Evolutionary conservation across 75 land plant genomes (phyloP).

Genomic region (Pinus albicaulis): DNA sequence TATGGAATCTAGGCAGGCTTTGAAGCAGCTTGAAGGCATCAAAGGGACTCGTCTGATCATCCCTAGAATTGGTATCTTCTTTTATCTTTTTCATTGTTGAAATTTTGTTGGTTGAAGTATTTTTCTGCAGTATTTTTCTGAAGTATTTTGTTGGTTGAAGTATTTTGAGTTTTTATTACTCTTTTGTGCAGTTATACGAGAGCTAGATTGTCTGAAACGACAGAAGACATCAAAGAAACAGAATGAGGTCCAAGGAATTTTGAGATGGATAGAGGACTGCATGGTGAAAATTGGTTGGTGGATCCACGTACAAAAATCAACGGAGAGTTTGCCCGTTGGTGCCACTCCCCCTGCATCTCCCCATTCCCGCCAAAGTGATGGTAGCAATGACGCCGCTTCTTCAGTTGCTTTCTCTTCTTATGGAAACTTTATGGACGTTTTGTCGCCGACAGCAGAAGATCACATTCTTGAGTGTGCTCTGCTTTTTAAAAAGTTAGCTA

Average conservation of each 20-base stretch:
- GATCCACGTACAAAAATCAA: conserved; percentile 86
- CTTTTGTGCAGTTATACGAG: conserved; percentile 59
- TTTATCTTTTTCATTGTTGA: not conserved
- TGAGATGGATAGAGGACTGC: conserved; percentile 91
- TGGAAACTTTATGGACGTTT: conserved; percentile 39
- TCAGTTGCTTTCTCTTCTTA: conserved; percentile 21
- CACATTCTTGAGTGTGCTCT: conserved; percentile 89
- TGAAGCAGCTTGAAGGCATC: conserved; percentile 80
- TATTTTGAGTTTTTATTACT: not conserved
- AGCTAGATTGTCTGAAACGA: conserved; percentile 65
- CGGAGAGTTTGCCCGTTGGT: conserved; percentile 40
- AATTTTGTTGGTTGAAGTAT: not conserved
- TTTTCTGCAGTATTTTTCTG: not conserved
- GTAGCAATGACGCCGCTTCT: conserved; percentile 2
- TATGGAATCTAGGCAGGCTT: conserved; percentile 52
- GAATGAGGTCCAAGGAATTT: conserved; percentile 26
- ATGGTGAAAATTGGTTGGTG: conserved; percentile 72
- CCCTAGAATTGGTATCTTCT: conserved; percentile 67
- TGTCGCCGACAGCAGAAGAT: conserved; percentile 82
- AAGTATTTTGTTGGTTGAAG: not conserved
- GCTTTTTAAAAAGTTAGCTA: conserved; percentile 33
- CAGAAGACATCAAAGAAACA: conserved; percentile 30
- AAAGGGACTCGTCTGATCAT: conserved; percentile 70
- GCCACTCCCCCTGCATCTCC: conserved; percentile 84
- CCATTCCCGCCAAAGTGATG: conserved; percentile 19